These are phyloP conservation scores for Cyclocybe aegerita DNA, from an alignment of 768 basidiomycete species.

Conservation along the genomic window DNA sequence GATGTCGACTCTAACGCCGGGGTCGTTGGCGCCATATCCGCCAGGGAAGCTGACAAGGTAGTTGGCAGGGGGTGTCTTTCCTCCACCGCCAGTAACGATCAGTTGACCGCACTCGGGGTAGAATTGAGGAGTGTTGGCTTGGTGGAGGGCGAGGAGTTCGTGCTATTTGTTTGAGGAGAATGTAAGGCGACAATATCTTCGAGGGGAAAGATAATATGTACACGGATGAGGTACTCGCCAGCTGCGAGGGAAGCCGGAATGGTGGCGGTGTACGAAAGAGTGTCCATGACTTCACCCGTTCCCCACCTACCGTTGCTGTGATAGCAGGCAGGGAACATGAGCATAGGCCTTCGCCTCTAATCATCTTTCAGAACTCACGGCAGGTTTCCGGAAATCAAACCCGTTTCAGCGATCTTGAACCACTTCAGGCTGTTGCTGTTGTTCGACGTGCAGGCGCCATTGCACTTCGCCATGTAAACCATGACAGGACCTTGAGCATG, in stretches of 20 bases:
- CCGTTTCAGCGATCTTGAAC: slow-evolving; percentile 38
- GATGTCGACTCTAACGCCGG: slow-evolving; percentile 37
- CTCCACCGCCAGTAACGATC: slow-evolving; percentile 35
- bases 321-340: not conserved
- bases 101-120: slow-evolving; percentile 41
- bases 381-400: slow-evolving; percentile 32
- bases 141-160: slow-evolving; percentile 37
- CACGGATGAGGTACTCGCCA: slow-evolving; percentile 37
- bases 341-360: not conserved
- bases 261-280: slow-evolving; percentile 28
- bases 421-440: slow-evolving; percentile 31
- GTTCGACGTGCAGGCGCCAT: slow-evolving; percentile 28
- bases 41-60: slow-evolving; percentile 36
- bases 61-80: slow-evolving; percentile 27
- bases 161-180: slow-evolving; percentile 13
- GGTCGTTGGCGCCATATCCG: slow-evolving; percentile 32
- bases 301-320: slow-evolving; percentile 28
- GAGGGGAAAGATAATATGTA: slow-evolving; percentile 6
- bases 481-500: slow-evolving; percentile 35
- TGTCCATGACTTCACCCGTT: slow-evolving; percentile 25
- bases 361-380: slow-evolving; percentile 9
- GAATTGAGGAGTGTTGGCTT: slow-evolving; percentile 38
- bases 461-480: slow-evolving; percentile 37
- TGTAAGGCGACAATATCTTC: not conserved
- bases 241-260: slow-evolving; percentile 32